Percentiles rank a stretch among this genome's conserved stretches.
phyloP scores from a whole-genome alignment of 495 filamentous ascomycete genomes.

The Xylaria scruposa region DNA sequence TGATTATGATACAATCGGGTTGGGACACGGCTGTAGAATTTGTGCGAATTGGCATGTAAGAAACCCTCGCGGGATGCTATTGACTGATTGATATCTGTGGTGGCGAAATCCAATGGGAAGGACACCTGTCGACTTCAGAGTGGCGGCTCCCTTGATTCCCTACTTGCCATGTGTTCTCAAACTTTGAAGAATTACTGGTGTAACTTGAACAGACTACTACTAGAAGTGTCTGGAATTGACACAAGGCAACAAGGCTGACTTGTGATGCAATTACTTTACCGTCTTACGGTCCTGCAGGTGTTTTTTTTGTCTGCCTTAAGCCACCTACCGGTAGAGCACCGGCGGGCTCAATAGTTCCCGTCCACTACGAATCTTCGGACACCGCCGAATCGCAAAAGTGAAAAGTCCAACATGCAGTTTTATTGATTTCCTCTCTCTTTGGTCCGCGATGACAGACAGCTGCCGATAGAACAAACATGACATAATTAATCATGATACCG shows the following conservation, averaged over 20 bases:
- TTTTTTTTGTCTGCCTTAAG: neutral
- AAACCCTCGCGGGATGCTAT: neutral
- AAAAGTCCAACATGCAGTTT: too few relatives aligned
- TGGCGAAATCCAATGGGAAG: neutral
- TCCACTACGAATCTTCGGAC: neutral
- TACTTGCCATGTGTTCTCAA: neutral
- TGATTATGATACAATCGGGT: neutral
- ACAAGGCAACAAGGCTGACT: constrained; percentile 11
- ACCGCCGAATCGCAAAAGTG: too few relatives aligned
- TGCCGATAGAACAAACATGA: neutral
- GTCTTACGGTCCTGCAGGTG: neutral
- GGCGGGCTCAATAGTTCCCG: neutral
- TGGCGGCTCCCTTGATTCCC: neutral
- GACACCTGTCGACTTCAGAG: constrained; percentile 15
- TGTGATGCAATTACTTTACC: neutral
- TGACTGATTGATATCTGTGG: neutral
- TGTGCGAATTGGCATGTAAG: neutral
- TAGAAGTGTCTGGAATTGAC: neutral
- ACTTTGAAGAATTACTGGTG: neutral
- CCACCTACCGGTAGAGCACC: neutral
- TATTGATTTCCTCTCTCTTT: neutral
- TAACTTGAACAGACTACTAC: neutral
- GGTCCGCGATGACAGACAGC: neutral
- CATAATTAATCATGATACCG: neutral
- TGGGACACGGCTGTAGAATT: neutral